Percentiles rank a stretch among this genome's conserved stretches.
Conservation (phyloP, 169 alveolate genomes). For the Cardiosporidium cionae region DNA sequence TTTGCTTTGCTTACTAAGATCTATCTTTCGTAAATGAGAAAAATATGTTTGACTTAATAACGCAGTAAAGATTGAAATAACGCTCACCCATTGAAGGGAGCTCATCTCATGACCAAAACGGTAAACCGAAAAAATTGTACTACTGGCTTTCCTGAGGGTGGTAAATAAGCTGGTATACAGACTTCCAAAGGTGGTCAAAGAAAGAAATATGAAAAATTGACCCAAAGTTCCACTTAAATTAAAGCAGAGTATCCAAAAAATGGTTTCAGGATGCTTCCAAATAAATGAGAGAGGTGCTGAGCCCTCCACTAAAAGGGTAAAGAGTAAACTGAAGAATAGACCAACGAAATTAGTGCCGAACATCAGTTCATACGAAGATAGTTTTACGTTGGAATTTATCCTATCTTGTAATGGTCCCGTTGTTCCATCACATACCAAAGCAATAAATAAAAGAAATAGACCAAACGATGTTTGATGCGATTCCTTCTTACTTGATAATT, state of each 20-base stretch:
- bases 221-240: constrained; percentile 74
- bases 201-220: constrained; percentile 69
- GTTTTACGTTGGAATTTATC: constrained; percentile 53
- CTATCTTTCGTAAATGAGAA: neutral
- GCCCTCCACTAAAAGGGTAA: constrained; percentile 63
- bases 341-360: constrained; percentile 67
- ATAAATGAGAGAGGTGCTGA: constrained; percentile 47
- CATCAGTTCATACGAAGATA: constrained; percentile 65
- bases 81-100: constrained; percentile 65
- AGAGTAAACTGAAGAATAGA: constrained; percentile 53
- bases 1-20: too few species aligned
- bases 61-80: neutral
- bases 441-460: constrained; percentile 51
- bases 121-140: constrained; percentile 71
- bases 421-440: constrained; percentile 75
- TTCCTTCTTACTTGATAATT: constrained; percentile 17
- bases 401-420: constrained; percentile 84
- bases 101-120: constrained; percentile 64
- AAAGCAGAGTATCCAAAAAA: constrained; percentile 45
- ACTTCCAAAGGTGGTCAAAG: constrained; percentile 71
- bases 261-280: constrained; percentile 39
- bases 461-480: constrained; percentile 48
- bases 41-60: neutral
- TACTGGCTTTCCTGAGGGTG: constrained; percentile 69
- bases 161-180: constrained; percentile 75